phyloP scores from a whole-genome alignment of 2,329 filamentous ascomycete genomes.

The Beauveria rudraprayagi region DNA sequence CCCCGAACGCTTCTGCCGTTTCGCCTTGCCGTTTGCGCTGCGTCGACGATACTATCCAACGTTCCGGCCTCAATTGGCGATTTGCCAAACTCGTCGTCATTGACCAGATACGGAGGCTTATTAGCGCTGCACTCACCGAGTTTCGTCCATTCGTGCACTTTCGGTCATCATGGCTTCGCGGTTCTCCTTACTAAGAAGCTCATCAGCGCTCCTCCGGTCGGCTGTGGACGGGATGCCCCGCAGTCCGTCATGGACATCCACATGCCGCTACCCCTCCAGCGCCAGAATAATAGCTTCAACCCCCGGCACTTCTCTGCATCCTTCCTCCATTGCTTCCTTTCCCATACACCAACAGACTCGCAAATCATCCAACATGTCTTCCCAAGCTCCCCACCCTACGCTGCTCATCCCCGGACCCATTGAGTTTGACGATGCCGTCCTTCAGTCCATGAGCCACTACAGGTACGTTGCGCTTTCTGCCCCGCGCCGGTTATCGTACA shows the following conservation, averaged over 20 bases:
- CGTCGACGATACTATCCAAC: neutral
- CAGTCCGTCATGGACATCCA: slow-evolving; percentile 6
- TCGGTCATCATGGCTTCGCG: neutral
- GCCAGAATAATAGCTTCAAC: slow-evolving; percentile 11
- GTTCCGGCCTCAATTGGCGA: neutral
- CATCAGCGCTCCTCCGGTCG: slow-evolving; percentile 7
- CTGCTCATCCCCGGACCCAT: slow-evolving; percentile 96
- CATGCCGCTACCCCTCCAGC: slow-evolving; percentile 10
- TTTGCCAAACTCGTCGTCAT: neutral
- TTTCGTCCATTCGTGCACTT: neutral
- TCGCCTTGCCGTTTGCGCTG: neutral
- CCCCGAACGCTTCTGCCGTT: neutral
- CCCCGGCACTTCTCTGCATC: slow-evolving; percentile 12
- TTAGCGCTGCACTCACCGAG: neutral
- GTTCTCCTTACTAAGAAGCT: slow-evolving; percentile 5
- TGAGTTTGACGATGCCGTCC: slow-evolving; percentile 95
- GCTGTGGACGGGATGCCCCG: slow-evolving; percentile 10
- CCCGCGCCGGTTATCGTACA: neutral
- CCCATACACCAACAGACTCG: slow-evolving; percentile 15
- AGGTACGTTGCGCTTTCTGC: slow-evolving; percentile 47
- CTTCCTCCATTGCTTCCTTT: slow-evolving; percentile 12
- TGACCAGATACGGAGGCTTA: neutral
- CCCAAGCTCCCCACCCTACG: slow-evolving; percentile 55
- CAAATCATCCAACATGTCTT: slow-evolving; percentile 44
- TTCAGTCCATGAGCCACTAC: slow-evolving; percentile 91